These are phyloP conservation scores for Torulaspora microellipsoides DNA, from an alignment of 805 yeast genomes.

Conservation along the genomic window DNA sequence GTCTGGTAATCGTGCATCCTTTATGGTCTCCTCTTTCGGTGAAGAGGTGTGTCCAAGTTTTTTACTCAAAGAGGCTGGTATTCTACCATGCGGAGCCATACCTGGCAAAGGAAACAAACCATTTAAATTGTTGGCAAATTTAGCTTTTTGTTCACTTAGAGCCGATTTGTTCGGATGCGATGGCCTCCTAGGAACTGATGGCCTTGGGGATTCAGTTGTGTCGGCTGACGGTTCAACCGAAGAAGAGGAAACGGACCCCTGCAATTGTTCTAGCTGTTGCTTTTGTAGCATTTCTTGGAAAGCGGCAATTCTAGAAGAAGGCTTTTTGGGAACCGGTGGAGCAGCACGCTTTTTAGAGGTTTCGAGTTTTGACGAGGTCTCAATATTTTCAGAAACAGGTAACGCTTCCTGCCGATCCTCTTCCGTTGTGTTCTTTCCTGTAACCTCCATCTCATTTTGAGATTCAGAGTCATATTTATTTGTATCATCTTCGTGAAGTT, in stretches of 20 bases:
- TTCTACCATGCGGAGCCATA: conserved; percentile 36
- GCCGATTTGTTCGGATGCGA: conserved; percentile 3
- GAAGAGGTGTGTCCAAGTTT: conserved; percentile 10
- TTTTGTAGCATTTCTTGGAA: conserved; percentile 70
- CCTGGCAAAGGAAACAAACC: conserved; percentile 60
- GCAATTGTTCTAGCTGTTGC: conserved; percentile 48
- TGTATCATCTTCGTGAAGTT: too few species aligned
- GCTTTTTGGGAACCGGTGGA: conserved; percentile 69
- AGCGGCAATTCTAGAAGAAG: conserved; percentile 74
- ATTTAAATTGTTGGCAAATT: conserved; percentile 55
- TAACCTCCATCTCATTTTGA: too few species aligned
- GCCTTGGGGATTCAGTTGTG: conserved; percentile 24
- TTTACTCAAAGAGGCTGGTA: conserved; percentile 25
- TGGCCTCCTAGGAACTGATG: not conserved
- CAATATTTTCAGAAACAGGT: too few species aligned
- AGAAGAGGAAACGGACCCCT: conserved; percentile 41
- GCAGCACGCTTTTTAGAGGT: conserved; percentile 18
- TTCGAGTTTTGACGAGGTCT: not conserved
- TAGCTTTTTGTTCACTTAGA: conserved; percentile 25
- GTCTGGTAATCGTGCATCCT: conserved; percentile 2
- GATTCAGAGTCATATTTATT: too few species aligned
- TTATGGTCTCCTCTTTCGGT: not conserved
- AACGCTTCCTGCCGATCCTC: too few species aligned
- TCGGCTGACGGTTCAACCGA: conserved; percentile 13
- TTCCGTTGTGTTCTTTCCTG: too few species aligned